These are phyloP conservation scores for Aspergillus tamarii DNA, from an alignment of 2,329 filamentous ascomycete genomes.

Conservation along the genomic window DNA sequence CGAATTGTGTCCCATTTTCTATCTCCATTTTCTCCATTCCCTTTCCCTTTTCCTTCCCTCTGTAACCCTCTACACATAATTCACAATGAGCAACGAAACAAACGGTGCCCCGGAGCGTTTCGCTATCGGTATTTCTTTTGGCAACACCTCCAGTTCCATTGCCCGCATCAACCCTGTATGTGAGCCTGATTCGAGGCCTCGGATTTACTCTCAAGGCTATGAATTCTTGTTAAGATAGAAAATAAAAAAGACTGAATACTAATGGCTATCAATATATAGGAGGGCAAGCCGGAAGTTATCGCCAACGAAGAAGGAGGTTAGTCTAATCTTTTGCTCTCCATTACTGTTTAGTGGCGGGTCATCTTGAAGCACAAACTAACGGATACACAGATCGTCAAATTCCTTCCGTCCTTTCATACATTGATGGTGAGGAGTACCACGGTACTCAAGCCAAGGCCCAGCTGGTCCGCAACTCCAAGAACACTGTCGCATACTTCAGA, in stretches of 20 bases:
- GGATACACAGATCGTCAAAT: slow-evolving; percentile 81
- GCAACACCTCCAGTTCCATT: slow-evolving; percentile 98
- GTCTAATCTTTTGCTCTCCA: slow-evolving; percentile 4
- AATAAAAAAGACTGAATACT: background rate
- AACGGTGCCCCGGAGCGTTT: slow-evolving; percentile 59
- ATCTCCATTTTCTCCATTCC: slow-evolving; percentile 24
- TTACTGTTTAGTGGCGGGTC: background rate
- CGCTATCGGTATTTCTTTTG: slow-evolving; percentile 95
- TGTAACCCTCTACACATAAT: slow-evolving; percentile 12
- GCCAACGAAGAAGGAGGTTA: slow-evolving; percentile 93
- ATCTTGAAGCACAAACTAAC: slow-evolving; percentile 21
- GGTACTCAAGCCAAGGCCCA: slow-evolving; percentile 94
- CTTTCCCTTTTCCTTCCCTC: slow-evolving; percentile 19
- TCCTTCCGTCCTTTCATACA: slow-evolving; percentile 89
- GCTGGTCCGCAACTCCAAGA: slow-evolving; percentile 86
- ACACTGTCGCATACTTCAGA: slow-evolving; percentile 94
- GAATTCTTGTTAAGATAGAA: background rate
- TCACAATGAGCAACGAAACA: slow-evolving; percentile 56
- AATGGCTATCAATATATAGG: slow-evolving; percentile 47
- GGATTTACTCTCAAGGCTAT: background rate
- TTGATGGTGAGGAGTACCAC: slow-evolving; percentile 94
- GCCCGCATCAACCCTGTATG: slow-evolving; percentile 73
- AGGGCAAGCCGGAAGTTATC: slow-evolving; percentile 96
- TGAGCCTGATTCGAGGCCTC: slow-evolving; percentile 4
- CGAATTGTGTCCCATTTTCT: slow-evolving; percentile 19